These are phyloP conservation scores for Xylariaceae sp. DNA, from an alignment of 2,329 filamentous ascomycete species.

Conservation along the genomic window DNA sequence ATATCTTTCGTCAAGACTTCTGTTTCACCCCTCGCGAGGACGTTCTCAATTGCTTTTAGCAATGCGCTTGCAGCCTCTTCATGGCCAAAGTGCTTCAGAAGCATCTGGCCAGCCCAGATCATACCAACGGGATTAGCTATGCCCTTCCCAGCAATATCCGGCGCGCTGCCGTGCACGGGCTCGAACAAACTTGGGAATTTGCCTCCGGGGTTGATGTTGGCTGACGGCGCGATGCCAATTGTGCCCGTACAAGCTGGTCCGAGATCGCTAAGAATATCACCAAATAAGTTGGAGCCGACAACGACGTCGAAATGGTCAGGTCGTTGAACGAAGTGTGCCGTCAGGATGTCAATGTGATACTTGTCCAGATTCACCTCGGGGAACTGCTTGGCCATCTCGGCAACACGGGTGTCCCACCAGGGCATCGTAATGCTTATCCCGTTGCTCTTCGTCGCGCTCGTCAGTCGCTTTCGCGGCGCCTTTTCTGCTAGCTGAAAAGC, in stretches of 20 bases:
- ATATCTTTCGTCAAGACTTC: conserved; percentile 57
- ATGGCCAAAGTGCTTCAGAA: conserved; percentile 62
- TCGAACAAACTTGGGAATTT: conserved; percentile 60
- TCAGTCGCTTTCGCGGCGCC: conserved; percentile 52
- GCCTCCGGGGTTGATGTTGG: conserved; percentile 58
- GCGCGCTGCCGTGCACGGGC: conserved; percentile 60
- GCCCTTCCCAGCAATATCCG: conserved; percentile 61
- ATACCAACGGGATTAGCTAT: conserved; percentile 61
- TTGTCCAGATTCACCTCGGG: conserved; percentile 56
- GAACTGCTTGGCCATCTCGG: conserved; percentile 48
- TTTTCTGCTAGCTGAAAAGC: conserved; percentile 57
- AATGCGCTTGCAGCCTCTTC: conserved; percentile 49
- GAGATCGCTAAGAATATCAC: conserved; percentile 49
- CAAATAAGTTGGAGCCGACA: conserved; percentile 57
- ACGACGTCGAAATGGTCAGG: conserved; percentile 55
- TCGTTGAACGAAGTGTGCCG: conserved; percentile 56
- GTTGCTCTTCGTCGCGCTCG: conserved; percentile 64
- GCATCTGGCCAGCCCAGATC: conserved; percentile 67
- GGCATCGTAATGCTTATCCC: conserved; percentile 63
- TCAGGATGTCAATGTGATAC: conserved; percentile 63
- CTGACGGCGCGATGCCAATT: conserved; percentile 63
- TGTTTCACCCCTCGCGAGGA: conserved; percentile 39
- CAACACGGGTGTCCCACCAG: conserved; percentile 59
- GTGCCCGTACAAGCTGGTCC: conserved; percentile 61
- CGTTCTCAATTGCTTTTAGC: conserved; percentile 26